Evolutionary conservation across 2,329 filamentous ascomycete species (phyloP).

Genomic region (Cladophialophora bantiana): DNA sequence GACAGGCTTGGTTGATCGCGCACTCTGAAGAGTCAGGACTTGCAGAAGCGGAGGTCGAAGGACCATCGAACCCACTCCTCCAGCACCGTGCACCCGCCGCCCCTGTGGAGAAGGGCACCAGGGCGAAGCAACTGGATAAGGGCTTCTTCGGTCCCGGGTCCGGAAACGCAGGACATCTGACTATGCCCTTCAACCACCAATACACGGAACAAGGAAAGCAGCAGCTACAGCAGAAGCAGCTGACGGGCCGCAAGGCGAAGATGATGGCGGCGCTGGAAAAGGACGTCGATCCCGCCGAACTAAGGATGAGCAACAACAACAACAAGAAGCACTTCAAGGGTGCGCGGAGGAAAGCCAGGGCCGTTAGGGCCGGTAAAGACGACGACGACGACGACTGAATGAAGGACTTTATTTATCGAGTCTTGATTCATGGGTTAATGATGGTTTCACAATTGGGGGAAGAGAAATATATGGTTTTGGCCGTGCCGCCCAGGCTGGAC

Average conservation of each 20-base stretch:
- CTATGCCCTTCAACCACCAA: conserved; percentile 86
- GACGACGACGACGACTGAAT: conserved; percentile 42
- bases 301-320: conserved; percentile 60
- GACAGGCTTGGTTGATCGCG: conserved; percentile 67
- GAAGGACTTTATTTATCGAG: not conserved
- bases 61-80: conserved; percentile 40
- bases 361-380: conserved; percentile 52
- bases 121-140: conserved; percentile 80
- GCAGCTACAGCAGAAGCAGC: conserved; percentile 73
- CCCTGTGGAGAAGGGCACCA: conserved; percentile 60
- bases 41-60: conserved; percentile 49
- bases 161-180: conserved; percentile 64
- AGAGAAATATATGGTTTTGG: too few relatives aligned
- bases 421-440: not conserved
- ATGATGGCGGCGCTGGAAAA: conserved; percentile 83
- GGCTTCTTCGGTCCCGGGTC: conserved; percentile 80
- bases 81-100: conserved; percentile 7
- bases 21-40: conserved; percentile 54
- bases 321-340: conserved; percentile 96
- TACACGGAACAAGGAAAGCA: conserved; percentile 79
- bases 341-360: conserved; percentile 68
- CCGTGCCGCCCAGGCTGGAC: too few relatives aligned
- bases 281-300: conserved; percentile 80
- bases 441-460: not conserved
- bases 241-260: conserved; percentile 81